Evolutionary conservation across 192 early-diverging fungal species (phyloP), one percentile per base, ranked within the genome.

Genomic region (Rhizoclosmatium sp.): DNA sequence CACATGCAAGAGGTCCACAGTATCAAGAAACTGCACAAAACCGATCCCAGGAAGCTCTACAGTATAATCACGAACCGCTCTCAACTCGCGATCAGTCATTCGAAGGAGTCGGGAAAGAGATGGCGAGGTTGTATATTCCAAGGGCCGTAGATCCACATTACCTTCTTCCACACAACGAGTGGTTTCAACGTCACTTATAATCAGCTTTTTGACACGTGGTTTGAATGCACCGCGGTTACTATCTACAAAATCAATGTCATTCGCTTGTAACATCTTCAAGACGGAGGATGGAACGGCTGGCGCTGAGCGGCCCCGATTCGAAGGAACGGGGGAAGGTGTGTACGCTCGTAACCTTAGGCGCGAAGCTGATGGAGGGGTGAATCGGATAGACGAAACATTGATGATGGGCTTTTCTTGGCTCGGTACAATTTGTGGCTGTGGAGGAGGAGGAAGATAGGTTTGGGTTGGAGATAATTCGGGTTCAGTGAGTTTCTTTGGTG

Each of bases 61-160:
- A 3, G 81, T 88, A 80, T 98, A 95, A 69, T 92, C 83, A 19
- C 84, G 75, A 21, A 98, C 93, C 0, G 79, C 49, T 16, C 85
- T 83, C 16, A 98, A 85, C 66, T 95, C 86, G 1, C 89, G 87
- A 31, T 85, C 87, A 1, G 88, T 80, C 92, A 95, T 89, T 12
- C 79, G 81, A 23, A 89, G 84, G 42, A 99, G 85, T 10, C 88
- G 83, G 0, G 92, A 84, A 39, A 96, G 78, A 1, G 92, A 83
- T 9, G 97, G 97, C 0, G 77, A 82, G 82, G 93, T 92, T 78
- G 87, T 89, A 86, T 98, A 99, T 2, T 84, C 66, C 2, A 51
- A 59, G 0, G n/a, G 77, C 75, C 44, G 31, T 0, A 31, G 0
- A 31, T 31, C 31, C 31, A 31, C 31, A 31, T 31, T 31, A 31